Evolutionary conservation across 2,329 filamentous ascomycete species (phyloP), one percentile per base, ranked within the genome.

Genomic region (Cercospora sp.): DNA sequence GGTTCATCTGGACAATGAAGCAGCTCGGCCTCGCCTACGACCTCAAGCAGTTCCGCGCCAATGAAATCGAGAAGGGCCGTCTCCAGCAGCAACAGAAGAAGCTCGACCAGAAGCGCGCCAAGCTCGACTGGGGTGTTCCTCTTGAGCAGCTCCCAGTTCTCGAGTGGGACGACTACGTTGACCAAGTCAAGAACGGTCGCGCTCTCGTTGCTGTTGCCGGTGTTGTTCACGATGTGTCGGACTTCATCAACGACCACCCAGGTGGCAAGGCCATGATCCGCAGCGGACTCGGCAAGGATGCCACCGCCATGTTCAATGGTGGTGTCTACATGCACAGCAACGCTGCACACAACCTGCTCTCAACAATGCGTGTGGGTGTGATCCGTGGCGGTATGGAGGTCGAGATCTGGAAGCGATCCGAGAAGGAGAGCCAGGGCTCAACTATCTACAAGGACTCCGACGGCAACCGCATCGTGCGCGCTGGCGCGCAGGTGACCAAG

Each of bases 81-180:
- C 86, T 95, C 33, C 92, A 96, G 84, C 92, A 95, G 83, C 82
- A 90, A 72, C 92, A 95, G 86, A 95, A 95, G 91, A 95, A 95
- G 87, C 88, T 96, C 68, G 92, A 95, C 81, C 91, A 93, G 83
- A 91, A 92, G 87, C 91, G 92, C 77, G 81, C 90, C 73, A 88
- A 84, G 70, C 90, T 96, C 68, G 91, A 96, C 83, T 96, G 92
- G 92, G 92, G 92, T 79, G 87, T 90, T 72, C 92, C 92, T 69
- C 87, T 96, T 30, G 92, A 95, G 80, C 90, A 93, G 82, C 87
- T 96, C 5, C 92, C 92, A 60, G 92, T 95, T 72, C 86, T 96
- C 80, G 87, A 90, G 80, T 96, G 92, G 91, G 92, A 95, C 70
- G 91, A 94, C 77, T 96, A 93, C 75, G 89, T 93, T 66, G 87